Evolutionary conservation across 768 basidiomycete genomes (phyloP).

Genomic region (Kwoniella botswanensis): DNA sequence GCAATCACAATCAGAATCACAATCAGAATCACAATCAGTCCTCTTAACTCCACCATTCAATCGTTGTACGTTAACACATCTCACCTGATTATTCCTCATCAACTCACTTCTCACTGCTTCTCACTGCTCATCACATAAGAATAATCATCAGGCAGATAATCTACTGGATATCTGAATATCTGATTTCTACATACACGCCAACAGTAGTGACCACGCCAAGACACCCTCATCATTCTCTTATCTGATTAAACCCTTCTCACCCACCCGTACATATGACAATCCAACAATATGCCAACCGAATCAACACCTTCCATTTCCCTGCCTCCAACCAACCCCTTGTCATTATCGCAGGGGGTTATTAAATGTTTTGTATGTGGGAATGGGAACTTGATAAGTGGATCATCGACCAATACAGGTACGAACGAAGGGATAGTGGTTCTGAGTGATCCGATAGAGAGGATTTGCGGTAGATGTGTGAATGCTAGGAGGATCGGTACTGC

Average conservation of each 20-base stretch:
- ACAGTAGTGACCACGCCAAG: background rate
- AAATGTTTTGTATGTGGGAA: conserved; percentile 52
- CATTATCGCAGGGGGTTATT: conserved; percentile 19
- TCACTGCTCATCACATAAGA: too few relatives aligned
- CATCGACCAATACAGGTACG: conserved; percentile 1
- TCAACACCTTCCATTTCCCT: conserved; percentile 32
- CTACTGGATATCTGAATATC: too few relatives aligned
- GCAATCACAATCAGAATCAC: too few relatives aligned
- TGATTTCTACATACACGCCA: too few relatives aligned
- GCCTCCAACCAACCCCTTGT: conserved; percentile 1
- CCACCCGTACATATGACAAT: conserved; percentile 2
- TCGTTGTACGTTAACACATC: too few relatives aligned
- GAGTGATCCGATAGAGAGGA: conserved; percentile 39
- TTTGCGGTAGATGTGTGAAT: conserved; percentile 41
- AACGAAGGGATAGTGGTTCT: conserved; percentile 31
- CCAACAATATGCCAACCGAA: conserved; percentile 47
- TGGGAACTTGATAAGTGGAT: conserved; percentile 17
- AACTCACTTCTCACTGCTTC: too few relatives aligned
- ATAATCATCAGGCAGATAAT: too few relatives aligned
- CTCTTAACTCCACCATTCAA: too few relatives aligned
- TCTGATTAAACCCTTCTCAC: background rate
- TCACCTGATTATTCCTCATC: too few relatives aligned
- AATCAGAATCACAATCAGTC: too few relatives aligned
- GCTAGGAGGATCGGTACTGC: background rate
- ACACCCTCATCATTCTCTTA: background rate